phyloP scores from a whole-genome alignment of 768 basidiomycete species.

The Amanita brunnescens region DNA sequence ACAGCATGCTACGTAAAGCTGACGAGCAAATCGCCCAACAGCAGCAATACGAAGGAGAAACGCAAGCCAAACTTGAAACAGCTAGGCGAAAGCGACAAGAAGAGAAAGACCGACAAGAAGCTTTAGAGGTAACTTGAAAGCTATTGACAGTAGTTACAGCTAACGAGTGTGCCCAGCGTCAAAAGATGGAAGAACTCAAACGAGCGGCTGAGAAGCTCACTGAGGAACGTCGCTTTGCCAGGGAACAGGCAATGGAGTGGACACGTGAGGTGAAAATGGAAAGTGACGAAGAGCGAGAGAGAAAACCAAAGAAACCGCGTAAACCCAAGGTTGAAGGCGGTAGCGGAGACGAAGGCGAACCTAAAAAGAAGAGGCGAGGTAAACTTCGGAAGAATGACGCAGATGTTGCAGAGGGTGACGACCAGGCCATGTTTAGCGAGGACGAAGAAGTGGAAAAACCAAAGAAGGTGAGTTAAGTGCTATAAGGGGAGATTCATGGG shows the following conservation, averaged over 20 bases:
- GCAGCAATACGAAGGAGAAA: constrained; percentile 61
- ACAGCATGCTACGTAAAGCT: constrained; percentile 72
- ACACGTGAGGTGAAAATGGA: constrained; percentile 57
- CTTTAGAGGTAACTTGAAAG: constrained; percentile 46
- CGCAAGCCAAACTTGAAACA: constrained; percentile 61
- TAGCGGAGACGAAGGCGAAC: constrained; percentile 52
- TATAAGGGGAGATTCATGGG: constrained; percentile 13
- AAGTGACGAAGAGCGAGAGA: constrained; percentile 76
- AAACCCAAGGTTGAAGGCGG: constrained; percentile 45
- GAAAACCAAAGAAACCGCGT: constrained; percentile 44
- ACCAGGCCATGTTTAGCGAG: constrained; percentile 60
- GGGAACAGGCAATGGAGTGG: constrained; percentile 79
- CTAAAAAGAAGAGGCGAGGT: constrained; percentile 64
- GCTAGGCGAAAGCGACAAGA: constrained; percentile 74
- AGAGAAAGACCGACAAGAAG: constrained; percentile 61
- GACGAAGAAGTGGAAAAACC: constrained; percentile 62
- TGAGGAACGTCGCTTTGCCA: constrained; percentile 63
- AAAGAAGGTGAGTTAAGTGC: constrained; percentile 48
- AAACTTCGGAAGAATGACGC: constrained; percentile 54
- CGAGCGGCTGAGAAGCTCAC: constrained; percentile 70
- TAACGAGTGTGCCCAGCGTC: constrained; percentile 32
- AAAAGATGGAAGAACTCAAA: constrained; percentile 55
- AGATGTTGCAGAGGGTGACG: constrained; percentile 52
- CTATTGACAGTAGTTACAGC: neutral
- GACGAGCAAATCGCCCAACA: constrained; percentile 75